Conservation (phyloP, 305 asterid genomes). For the Fraxinus sp. region DNA sequence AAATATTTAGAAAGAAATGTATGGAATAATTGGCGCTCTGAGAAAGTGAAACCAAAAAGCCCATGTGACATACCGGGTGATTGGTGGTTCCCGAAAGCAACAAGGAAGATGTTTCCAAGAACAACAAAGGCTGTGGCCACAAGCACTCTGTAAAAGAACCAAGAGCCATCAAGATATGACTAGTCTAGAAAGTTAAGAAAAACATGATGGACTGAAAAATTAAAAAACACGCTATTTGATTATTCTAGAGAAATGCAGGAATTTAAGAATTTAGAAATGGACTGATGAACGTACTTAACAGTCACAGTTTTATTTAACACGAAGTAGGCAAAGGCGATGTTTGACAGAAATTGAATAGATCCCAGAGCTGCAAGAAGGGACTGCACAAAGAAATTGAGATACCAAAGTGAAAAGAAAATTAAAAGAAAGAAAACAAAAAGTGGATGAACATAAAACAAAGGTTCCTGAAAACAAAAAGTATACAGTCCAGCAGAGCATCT, state of each 20-base stretch:
- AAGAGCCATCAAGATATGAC: slow-evolving; percentile 13
- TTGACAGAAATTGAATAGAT: slow-evolving; percentile 91
- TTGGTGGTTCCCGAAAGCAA: slow-evolving; percentile 97
- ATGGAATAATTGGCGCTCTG: slow-evolving; percentile 5
- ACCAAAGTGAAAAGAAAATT: slow-evolving; percentile 21
- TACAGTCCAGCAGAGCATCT: slow-evolving; percentile 22
- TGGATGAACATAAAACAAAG: neutral
- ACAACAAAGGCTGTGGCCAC: slow-evolving; percentile 93
- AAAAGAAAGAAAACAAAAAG: slow-evolving; percentile 1
- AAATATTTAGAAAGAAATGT: slow-evolving; percentile 3
- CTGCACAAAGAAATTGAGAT: slow-evolving; percentile 43
- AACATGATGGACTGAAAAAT: neutral
- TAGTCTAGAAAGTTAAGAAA: neutral
- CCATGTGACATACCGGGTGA: slow-evolving; percentile 74
- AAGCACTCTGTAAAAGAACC: slow-evolving; percentile 60
- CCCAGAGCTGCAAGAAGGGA: slow-evolving; percentile 98
- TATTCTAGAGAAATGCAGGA: slow-evolving; percentile 20
- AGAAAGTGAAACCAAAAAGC: slow-evolving; percentile 21
- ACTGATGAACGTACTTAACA: slow-evolving; percentile 58
- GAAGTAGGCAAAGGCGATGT: slow-evolving; percentile 82
- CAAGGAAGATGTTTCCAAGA: slow-evolving; percentile 92
- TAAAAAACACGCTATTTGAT: slow-evolving; percentile 23
- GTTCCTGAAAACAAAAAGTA: slow-evolving; percentile 1
- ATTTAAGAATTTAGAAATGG: slow-evolving; percentile 19
- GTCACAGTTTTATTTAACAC: slow-evolving; percentile 83